Evolutionary conservation across 352 stramenopile genomes (phyloP).

Genomic region (Pythium biforme): DNA sequence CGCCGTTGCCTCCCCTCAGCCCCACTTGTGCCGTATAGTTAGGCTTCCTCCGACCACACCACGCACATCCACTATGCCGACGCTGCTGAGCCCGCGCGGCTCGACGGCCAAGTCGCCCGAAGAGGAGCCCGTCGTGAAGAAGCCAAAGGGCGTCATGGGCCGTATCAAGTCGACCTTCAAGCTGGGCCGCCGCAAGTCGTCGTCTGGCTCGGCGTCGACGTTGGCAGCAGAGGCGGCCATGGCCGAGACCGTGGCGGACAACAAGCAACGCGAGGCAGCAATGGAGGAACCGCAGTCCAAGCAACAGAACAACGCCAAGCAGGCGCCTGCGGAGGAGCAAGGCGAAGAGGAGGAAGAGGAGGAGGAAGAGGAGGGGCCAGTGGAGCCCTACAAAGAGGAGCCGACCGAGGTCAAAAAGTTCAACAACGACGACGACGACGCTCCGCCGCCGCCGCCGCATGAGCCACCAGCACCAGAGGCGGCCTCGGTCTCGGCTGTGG

Average conservation of each 20-base stretch:
- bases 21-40: no score
- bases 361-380: slow-evolving; percentile 9
- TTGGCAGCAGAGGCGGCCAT: neutral
- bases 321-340: neutral
- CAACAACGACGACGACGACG: slow-evolving; percentile 13
- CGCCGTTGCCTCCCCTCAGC: neutral
- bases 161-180: slow-evolving; percentile 74
- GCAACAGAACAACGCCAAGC: slow-evolving; percentile 24
- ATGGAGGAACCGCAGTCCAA: slow-evolving; percentile 23
- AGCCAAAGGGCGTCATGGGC: slow-evolving; percentile 63
- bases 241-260: slow-evolving; percentile 14
- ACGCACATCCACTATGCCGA: slow-evolving; percentile 19
- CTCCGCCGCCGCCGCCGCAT: neutral
- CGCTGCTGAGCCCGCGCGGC: slow-evolving; percentile 34
- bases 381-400: slow-evolving; percentile 4
- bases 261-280: slow-evolving; percentile 26
- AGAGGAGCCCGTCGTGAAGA: slow-evolving; percentile 34
- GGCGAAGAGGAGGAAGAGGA: slow-evolving; percentile 1
- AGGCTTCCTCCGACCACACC: no score
- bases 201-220: slow-evolving; percentile 27
- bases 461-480: neutral
- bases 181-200: slow-evolving; percentile 38
- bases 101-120: slow-evolving; percentile 5
- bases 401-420: slow-evolving; percentile 15
- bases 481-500: no score